phyloP scores from a whole-genome alignment of 805 yeast genomes.

The Candida jianshihensis region DNA sequence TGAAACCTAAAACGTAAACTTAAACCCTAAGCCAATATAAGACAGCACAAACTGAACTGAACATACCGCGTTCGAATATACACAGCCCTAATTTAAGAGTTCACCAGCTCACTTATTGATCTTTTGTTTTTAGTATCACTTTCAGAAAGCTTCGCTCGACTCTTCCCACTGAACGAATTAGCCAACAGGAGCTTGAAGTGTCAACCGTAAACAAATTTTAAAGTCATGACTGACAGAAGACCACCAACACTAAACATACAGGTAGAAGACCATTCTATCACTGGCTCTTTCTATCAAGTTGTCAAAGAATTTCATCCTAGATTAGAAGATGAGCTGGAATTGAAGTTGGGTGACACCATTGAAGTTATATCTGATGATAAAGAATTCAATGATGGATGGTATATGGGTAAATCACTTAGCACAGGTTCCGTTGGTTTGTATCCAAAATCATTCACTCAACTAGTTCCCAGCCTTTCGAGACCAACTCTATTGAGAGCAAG shows the following conservation, averaged over 20 bases:
- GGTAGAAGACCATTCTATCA: conserved; percentile 16
- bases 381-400: conserved; percentile 97
- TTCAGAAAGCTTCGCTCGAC: too few species aligned
- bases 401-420: conserved; percentile 72
- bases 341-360: conserved; percentile 76
- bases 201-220: too few species aligned
- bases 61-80: too few species aligned
- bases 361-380: conserved; percentile 89
- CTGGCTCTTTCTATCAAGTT: conserved; percentile 41
- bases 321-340: conserved; percentile 80
- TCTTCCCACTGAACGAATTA: too few species aligned
- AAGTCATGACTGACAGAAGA: too few species aligned
- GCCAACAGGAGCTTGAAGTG: too few species aligned
- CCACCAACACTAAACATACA: conserved; percentile 5
- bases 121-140: too few species aligned
- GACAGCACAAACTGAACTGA: too few species aligned
- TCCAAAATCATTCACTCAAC: conserved; percentile 82
- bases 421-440: conserved; percentile 79
- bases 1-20: too few species aligned
- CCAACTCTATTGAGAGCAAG: conserved; percentile 50
- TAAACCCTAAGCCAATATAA: too few species aligned
- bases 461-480: conserved; percentile 29
- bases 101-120: too few species aligned
- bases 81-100: too few species aligned
- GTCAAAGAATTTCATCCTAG: conserved; percentile 85